Base-by-base conservation (phyloP, 78 protist species). In the Protostelium mycophagum region DNA sequence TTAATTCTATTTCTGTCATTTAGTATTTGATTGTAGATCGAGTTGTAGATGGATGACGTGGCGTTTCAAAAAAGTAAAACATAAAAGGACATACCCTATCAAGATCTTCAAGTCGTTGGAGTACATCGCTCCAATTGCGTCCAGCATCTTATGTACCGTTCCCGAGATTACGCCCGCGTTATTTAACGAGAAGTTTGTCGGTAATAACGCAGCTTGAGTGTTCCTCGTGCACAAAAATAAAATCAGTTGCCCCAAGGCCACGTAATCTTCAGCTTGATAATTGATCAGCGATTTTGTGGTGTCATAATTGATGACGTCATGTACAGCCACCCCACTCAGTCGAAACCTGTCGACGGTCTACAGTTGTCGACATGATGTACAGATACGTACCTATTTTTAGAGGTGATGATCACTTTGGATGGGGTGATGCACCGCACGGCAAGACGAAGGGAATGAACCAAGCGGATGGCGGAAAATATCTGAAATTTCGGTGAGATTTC, bases 301-400 rank as follows among this genome's bases (percentile, higher is more conserved):
- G 25, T 93, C 95, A 86, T 63, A 90, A 51, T 88, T 93, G 1
- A 93, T 91, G 29, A 93, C 95, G 84, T 93, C 95, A 35, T 90
- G 90, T 35, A 90, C 89, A 34, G 93, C 95, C 31, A 93, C 91
- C 35, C 95, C 92, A 38, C 87, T 88, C 39, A 93, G 83, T 31
- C 95, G 35, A 23, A 93, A 88, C 38, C 95, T 90, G 31, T 37
- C 16, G 36, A 16, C n/a, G 37, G 5, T 5, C 5, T 5, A 85
- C 35, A 37, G 36, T n/a, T n/a, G n/a, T n/a, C n/a, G n/a, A 85
- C 29, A 25, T 16, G 36, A 5, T 5, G 16, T 5, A 25, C 37
- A 16, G 16, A 37, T 25, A 23, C 16, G 5, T 16, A 85, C 86
- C 86, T 5, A 36, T 93, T 93, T 87, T 93, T 93, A 0, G 90